These are phyloP conservation scores for Cutaneotrichosporon sp. DNA, from an alignment of 1,284 basidiomycete genomes.

Conservation along the genomic window DNA sequence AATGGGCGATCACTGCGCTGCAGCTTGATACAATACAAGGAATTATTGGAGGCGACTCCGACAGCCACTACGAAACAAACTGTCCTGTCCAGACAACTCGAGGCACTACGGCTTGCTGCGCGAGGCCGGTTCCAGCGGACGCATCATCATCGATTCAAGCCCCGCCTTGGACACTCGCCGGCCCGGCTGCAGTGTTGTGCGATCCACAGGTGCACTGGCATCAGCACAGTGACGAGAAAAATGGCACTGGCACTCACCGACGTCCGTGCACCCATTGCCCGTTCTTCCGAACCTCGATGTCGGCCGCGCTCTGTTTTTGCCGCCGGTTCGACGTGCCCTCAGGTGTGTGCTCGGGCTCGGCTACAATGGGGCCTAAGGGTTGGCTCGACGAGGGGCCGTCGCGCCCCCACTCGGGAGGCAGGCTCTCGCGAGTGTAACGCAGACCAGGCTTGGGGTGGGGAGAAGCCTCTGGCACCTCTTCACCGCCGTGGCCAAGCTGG, in stretches of 20 bases:
- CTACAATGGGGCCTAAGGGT: conserved; percentile 8
- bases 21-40: neutral
- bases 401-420: conserved; percentile 61
- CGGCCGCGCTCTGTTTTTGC: conserved; percentile 15
- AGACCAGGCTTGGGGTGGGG: conserved; percentile 28
- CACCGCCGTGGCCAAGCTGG: neutral
- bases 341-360: conserved; percentile 19
- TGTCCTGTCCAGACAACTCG: neutral
- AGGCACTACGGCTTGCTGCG: neutral
- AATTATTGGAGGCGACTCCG: neutral
- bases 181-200: conserved; percentile 79
- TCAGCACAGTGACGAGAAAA: neutral
- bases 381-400: neutral
- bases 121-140: conserved; percentile 5
- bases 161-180: conserved; percentile 86
- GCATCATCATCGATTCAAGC: conserved; percentile 62
- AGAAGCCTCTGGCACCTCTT: neutral
- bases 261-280: conserved; percentile 78
- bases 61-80: neutral
- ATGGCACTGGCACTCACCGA: conserved; percentile 56
- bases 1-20: neutral
- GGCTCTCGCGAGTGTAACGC: conserved; percentile 67
- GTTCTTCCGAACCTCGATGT: conserved; percentile 71
- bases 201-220: conserved; percentile 71
- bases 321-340: conserved; percentile 56